Percentiles rank a stretch among this genome's conserved stretches.
phyloP scores from a whole-genome alignment of 805 yeast genomes.

The Monosporozyma solicola region DNA sequence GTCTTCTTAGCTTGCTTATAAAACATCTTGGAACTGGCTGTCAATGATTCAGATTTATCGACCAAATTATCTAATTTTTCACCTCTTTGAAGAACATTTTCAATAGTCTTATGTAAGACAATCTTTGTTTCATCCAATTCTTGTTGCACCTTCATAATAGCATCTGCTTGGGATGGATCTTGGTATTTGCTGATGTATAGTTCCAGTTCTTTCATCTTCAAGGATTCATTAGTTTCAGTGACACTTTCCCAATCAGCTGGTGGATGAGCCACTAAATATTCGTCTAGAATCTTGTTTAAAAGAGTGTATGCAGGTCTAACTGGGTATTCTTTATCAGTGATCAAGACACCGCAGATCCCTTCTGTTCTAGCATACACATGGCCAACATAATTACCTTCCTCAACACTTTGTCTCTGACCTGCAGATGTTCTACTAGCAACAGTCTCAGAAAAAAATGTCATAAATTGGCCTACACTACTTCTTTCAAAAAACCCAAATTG shows the following conservation, averaged over 20 bases:
- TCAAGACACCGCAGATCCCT: slow-evolving; percentile 84
- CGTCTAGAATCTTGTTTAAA: slow-evolving; percentile 84
- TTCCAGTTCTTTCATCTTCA: slow-evolving; percentile 43
- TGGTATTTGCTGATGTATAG: slow-evolving; percentile 76
- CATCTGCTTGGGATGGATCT: slow-evolving; percentile 95
- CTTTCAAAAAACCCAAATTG: slow-evolving; percentile 88
- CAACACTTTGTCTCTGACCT: slow-evolving; percentile 90
- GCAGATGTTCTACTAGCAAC: slow-evolving; percentile 79
- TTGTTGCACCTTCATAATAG: slow-evolving; percentile 93
- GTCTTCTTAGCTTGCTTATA: slow-evolving; percentile 96
- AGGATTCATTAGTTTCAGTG: slow-evolving; percentile 33
- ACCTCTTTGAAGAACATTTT: slow-evolving; percentile 88
- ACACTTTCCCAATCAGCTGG: slow-evolving; percentile 55
- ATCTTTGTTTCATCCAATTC: slow-evolving; percentile 97
- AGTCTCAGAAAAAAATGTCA: slow-evolving; percentile 89
- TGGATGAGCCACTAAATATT: slow-evolving; percentile 78
- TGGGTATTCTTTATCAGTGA: slow-evolving; percentile 93
- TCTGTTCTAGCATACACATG: slow-evolving; percentile 87
- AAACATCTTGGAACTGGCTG: slow-evolving; percentile 83
- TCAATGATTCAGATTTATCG: slow-evolving; percentile 89
- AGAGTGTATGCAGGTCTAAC: slow-evolving; percentile 93
- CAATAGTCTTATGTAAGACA: slow-evolving; percentile 91
- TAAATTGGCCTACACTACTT: slow-evolving; percentile 74
- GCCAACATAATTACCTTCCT: slow-evolving; percentile 84
- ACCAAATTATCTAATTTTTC: slow-evolving; percentile 91